A percentile compares a stretch with the other conserved stretches of the same genome.
phyloP scores from a whole-genome alignment of 306 rosid genomes.

The Trifolium dubium region DNA sequence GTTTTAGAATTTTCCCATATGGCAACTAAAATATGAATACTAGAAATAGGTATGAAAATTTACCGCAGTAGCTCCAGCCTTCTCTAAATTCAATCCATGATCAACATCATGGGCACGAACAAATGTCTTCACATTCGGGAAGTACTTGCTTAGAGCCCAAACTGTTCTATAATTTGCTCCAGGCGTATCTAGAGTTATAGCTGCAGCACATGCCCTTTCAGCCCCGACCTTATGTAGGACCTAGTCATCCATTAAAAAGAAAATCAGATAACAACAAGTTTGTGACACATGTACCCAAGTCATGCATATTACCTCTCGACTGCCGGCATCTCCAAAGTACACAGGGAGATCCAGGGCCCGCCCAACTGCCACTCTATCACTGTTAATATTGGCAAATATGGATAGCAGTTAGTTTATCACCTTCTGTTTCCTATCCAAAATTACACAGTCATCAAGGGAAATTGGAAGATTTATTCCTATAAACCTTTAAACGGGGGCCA shows the following conservation, averaged over 20 bases:
- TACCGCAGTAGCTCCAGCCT: constrained; percentile 99
- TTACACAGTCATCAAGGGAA: constrained; percentile 25
- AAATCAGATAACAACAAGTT: constrained; percentile 37
- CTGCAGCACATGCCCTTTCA: constrained; percentile 99
- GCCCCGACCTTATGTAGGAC: constrained; percentile 98
- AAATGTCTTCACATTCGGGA: constrained; percentile 96
- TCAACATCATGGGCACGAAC: constrained; percentile 99
- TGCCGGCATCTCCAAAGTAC: constrained; percentile 99
- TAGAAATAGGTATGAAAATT: constrained; percentile 40
- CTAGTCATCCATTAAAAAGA: constrained; percentile 58
- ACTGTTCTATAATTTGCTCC: constrained; percentile 99
- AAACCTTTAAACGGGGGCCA: background rate
- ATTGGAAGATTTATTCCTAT: background rate
- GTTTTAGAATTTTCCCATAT: constrained; percentile 3
- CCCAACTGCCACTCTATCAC: constrained; percentile 96
- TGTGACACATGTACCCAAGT: constrained; percentile 27
- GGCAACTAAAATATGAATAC: constrained; percentile 36
- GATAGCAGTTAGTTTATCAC: constrained; percentile 37
- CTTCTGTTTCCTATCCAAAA: constrained; percentile 25
- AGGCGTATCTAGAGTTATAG: constrained; percentile 87
- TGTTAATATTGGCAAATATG: constrained; percentile 50
- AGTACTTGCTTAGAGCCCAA: constrained; percentile 99
- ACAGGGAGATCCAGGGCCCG: constrained; percentile 96
- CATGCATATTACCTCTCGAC: constrained; percentile 78
- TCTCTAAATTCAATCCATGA: constrained; percentile 98